phyloP scores from a whole-genome alignment of 2,329 filamentous ascomycete species.

The Neofusicoccum umdonicola region DNA sequence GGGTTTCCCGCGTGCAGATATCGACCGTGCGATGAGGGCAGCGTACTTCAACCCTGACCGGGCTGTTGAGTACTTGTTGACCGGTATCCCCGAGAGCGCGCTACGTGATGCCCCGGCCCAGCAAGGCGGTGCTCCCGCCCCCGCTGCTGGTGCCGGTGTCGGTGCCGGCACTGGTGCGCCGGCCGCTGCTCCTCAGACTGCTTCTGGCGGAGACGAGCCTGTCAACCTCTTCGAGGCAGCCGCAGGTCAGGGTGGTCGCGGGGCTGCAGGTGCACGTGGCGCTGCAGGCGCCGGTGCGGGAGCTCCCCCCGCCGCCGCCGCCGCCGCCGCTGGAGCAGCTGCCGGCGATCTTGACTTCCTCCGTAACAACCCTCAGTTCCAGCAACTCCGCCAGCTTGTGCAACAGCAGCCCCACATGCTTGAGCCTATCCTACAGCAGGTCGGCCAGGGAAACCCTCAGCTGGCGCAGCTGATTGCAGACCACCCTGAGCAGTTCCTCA shows the following conservation, averaged over 20 bases:
- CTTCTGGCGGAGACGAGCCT: slow-evolving; percentile 53
- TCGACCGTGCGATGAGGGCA: slow-evolving; percentile 91
- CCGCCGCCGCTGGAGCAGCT: slow-evolving; percentile 42
- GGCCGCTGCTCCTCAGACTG: slow-evolving; percentile 27
- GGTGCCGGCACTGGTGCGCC: slow-evolving; percentile 42
- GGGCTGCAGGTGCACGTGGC: slow-evolving; percentile 46
- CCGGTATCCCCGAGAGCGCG: slow-evolving; percentile 82
- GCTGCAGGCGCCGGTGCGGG: slow-evolving; percentile 51
- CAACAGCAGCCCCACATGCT: slow-evolving; percentile 98
- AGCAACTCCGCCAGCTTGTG: slow-evolving; percentile 93
- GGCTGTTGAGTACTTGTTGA: slow-evolving; percentile 93
- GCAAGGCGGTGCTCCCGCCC: slow-evolving; percentile 36
- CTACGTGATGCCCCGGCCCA: slow-evolving; percentile 49
- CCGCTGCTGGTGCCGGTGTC: slow-evolving; percentile 41
- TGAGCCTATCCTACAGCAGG: slow-evolving; percentile 94
- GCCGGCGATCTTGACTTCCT: slow-evolving; percentile 87
- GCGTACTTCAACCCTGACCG: slow-evolving; percentile 97
- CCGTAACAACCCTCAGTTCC: slow-evolving; percentile 93
- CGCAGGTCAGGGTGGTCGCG: slow-evolving; percentile 57
- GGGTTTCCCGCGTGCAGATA: slow-evolving; percentile 86
- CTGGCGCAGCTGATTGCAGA: slow-evolving; percentile 87
- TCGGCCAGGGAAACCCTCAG: slow-evolving; percentile 91
- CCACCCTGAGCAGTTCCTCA: slow-evolving; percentile 90
- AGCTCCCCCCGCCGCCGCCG: slow-evolving; percentile 44
- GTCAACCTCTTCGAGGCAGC: slow-evolving; percentile 94